Evolutionary conservation across 2,329 filamentous ascomycete genomes (phyloP).

Genomic region (Arthrinium puccinioides): DNA sequence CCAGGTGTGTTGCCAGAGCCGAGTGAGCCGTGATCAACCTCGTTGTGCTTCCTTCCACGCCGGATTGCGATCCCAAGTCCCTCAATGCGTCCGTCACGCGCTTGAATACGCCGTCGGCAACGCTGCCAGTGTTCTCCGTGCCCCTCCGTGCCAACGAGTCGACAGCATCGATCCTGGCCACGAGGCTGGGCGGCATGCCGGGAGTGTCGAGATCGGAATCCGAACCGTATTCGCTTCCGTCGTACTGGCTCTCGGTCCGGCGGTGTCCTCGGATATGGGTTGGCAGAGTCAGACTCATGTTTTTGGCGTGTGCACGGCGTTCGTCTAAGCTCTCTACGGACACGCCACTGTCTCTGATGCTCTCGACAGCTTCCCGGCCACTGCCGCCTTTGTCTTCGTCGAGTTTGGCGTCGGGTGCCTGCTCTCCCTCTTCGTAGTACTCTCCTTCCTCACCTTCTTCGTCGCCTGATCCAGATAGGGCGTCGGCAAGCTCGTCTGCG

Average conservation of each 20-base stretch:
- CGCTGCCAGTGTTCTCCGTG: slow-evolving; percentile 58
- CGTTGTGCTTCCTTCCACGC: slow-evolving; percentile 64
- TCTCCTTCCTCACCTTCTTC: slow-evolving; percentile 2
- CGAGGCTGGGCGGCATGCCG: slow-evolving; percentile 59
- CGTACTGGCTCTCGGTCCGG: slow-evolving; percentile 51
- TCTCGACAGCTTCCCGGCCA: slow-evolving; percentile 18
- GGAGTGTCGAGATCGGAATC: slow-evolving; percentile 63
- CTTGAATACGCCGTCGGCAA: slow-evolving; percentile 58
- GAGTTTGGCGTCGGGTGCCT: slow-evolving; percentile 29
- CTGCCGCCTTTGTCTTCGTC: slow-evolving; percentile 15
- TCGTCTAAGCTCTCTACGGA: slow-evolving; percentile 28
- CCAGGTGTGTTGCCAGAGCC: slow-evolving; percentile 66
- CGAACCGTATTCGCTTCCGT: slow-evolving; percentile 68
- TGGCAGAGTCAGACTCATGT: slow-evolving; percentile 36
- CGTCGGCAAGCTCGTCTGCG: slow-evolving; percentile 73
- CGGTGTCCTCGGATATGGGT: slow-evolving; percentile 39
- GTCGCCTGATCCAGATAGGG: slow-evolving; percentile 59
- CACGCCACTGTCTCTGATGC: slow-evolving; percentile 32
- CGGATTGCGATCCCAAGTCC: slow-evolving; percentile 66
- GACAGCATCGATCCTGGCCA: slow-evolving; percentile 64
- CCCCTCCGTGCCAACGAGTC: slow-evolving; percentile 62
- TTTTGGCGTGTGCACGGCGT: slow-evolving; percentile 18
- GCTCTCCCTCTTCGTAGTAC: slow-evolving; percentile 35
- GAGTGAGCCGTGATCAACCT: slow-evolving; percentile 70
- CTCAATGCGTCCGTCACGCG: slow-evolving; percentile 63